phyloP scores from a whole-genome alignment of 257 asterid genomes.

The Oldenlandia corymbosa region DNA sequence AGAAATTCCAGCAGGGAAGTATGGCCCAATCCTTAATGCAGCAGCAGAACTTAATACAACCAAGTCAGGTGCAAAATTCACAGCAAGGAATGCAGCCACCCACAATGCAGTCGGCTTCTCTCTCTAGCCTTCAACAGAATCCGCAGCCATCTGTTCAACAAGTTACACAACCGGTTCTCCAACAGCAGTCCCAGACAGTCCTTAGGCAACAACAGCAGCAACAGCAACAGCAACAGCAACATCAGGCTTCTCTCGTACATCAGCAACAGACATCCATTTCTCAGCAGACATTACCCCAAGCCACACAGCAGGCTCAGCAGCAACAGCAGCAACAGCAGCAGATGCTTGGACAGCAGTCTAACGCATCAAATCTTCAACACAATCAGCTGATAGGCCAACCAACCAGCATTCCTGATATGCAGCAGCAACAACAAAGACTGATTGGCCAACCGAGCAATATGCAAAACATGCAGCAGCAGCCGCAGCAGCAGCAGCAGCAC shows the following conservation, averaged over 20 bases:
- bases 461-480: conserved; percentile 70
- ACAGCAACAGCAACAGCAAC: conserved; percentile 41
- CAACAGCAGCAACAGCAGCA: conserved; percentile 49
- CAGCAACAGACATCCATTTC: conserved; percentile 56
- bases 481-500: conserved; percentile 62
- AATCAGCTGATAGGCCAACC: conserved; percentile 74
- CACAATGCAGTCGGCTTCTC: conserved; percentile 59
- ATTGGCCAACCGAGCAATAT: conserved; percentile 67
- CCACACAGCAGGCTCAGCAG: conserved; percentile 49
- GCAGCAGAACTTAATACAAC: conserved; percentile 60
- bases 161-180: conserved; percentile 67
- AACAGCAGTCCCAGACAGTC: conserved; percentile 78
- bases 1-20: conserved; percentile 66
- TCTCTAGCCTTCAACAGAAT: conserved; percentile 65
- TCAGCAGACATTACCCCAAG: conserved; percentile 50
- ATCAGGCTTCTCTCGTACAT: conserved; percentile 43
- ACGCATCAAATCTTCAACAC: conserved; percentile 60
- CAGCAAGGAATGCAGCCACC: conserved; percentile 86
- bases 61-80: conserved; percentile 71
- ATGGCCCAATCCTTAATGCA: conserved; percentile 53
- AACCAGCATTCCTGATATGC: conserved; percentile 60
- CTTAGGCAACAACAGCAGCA: conserved; percentile 76
- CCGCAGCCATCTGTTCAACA: conserved; percentile 75
- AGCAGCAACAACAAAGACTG: conserved; percentile 66
- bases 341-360: conserved; percentile 62